phyloP scores from a whole-genome alignment of 306 rosid genomes.

The Hippophae tibetana region DNA sequence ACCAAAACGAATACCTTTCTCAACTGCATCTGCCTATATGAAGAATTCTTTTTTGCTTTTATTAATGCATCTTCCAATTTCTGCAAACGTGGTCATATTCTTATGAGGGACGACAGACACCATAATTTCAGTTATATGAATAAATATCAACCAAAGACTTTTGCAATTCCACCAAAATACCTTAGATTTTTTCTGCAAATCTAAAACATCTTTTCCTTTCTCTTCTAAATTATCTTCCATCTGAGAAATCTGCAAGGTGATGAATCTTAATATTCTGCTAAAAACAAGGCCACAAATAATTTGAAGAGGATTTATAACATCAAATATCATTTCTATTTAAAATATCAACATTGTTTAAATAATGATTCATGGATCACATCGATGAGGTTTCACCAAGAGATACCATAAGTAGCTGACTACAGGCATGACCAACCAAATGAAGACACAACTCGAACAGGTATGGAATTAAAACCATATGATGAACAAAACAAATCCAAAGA shows the following conservation, averaged over 20 bases:
- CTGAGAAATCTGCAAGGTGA: slow-evolving; percentile 44
- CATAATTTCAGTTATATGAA: background rate
- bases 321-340: background rate
- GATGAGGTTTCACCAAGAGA: too few species aligned
- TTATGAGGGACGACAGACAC: slow-evolving; percentile 13
- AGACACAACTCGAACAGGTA: background rate
- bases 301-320: background rate
- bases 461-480: background rate
- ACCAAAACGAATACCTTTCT: slow-evolving; percentile 47
- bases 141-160: slow-evolving; percentile 13
- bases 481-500: slow-evolving; percentile 3
- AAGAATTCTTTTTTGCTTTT: slow-evolving; percentile 62
- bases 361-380: too few species aligned
- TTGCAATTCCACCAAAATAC: slow-evolving; percentile 19
- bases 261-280: slow-evolving; percentile 18
- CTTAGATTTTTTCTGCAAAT: slow-evolving; percentile 64
- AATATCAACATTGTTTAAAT: background rate
- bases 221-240: slow-evolving; percentile 44
- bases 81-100: slow-evolving; percentile 35
- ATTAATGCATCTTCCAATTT: slow-evolving; percentile 81
- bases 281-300: background rate
- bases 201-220: slow-evolving; percentile 28
- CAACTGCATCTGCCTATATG: slow-evolving; percentile 51
- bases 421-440: slow-evolving; percentile 6
- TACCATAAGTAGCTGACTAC: slow-evolving; percentile 2